These are phyloP conservation scores for Trichoderma cornu-damae DNA, from an alignment of 2,329 filamentous ascomycete genomes.

Conservation along the genomic window DNA sequence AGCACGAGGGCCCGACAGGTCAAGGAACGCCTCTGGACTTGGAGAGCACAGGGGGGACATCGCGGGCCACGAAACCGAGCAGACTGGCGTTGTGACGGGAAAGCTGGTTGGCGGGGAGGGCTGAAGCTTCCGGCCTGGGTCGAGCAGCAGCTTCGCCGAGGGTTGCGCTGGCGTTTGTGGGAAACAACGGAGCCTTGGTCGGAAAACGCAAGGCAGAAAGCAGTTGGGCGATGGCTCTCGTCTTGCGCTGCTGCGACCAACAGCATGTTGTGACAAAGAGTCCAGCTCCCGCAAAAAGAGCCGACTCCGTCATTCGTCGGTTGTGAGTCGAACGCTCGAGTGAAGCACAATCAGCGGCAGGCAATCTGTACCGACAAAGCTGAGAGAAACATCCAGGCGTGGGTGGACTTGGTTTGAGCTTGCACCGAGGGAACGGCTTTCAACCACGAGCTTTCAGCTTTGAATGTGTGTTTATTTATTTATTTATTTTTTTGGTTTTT, in stretches of 20 bases:
- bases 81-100: constrained; percentile 16
- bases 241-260: constrained; percentile 1
- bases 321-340: background rate
- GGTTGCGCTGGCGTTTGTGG: too few relatives aligned
- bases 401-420: background rate
- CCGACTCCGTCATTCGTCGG: background rate
- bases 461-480: background rate
- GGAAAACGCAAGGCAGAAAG: background rate
- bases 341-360: background rate
- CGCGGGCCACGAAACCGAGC: constrained; percentile 17
- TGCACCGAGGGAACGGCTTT: background rate
- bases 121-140: background rate
- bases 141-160: background rate
- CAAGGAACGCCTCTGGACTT: background rate
- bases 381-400: background rate
- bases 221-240: background rate
- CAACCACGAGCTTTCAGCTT: background rate
- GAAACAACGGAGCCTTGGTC: background rate
- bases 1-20: constrained; percentile 3
- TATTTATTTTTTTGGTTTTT: too few relatives aligned
- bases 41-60: constrained; percentile 7
- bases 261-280: background rate
- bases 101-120: background rate
- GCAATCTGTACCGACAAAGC: background rate
- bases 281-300: background rate